These are phyloP conservation scores for Populus euphratica DNA, from an alignment of 345 rosid species.

Conservation along the genomic window DNA sequence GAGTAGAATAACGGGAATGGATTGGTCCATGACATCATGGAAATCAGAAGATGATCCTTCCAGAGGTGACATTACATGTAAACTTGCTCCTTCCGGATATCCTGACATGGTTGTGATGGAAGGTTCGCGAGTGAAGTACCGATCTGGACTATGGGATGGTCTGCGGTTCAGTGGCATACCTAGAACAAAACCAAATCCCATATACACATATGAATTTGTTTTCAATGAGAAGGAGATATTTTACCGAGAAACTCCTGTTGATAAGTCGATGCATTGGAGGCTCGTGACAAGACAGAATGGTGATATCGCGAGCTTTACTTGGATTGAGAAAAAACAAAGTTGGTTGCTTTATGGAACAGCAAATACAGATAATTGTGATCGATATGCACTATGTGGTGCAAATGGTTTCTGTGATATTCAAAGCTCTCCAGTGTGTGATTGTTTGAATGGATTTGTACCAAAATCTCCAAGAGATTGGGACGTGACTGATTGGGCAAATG, in stretches of 20 bases:
- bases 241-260: too few relatives aligned
- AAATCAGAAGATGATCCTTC: slow-evolving; percentile 34
- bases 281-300: too few relatives aligned
- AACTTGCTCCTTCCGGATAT: slow-evolving; percentile 19
- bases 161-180: slow-evolving; percentile 19
- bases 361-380: too few relatives aligned
- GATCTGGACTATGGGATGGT: slow-evolving; percentile 39
- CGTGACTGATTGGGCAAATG: background rate
- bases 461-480: background rate
- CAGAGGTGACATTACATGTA: slow-evolving; percentile 20
- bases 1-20: background rate
- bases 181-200: background rate
- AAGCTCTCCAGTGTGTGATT: too few relatives aligned
- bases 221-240: too few relatives aligned
- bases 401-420: background rate
- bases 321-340: too few relatives aligned
- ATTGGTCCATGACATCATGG: slow-evolving; percentile 36
- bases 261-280: too few relatives aligned
- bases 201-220: background rate
- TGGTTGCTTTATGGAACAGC: too few relatives aligned
- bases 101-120: slow-evolving; percentile 18
- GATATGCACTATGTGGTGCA: too few relatives aligned
- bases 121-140: slow-evolving; percentile 11
- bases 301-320: too few relatives aligned
- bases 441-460: slow-evolving; percentile 6